phyloP scores from a whole-genome alignment of 2,329 filamentous ascomycete genomes.

The Proliferodiscus dingleyae region DNA sequence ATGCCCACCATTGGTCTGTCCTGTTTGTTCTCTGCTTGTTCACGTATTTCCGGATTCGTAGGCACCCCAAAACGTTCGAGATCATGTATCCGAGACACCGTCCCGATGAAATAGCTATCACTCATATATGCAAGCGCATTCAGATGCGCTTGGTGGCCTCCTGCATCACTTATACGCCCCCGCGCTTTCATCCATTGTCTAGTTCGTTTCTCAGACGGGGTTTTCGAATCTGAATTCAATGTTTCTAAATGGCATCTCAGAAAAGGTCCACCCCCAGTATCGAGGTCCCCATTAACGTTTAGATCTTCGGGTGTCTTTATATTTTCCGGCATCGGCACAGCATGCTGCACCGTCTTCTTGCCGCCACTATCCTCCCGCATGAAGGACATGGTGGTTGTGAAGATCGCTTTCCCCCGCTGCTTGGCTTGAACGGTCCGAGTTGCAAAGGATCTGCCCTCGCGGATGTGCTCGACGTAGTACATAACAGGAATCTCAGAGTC shows the following conservation, averaged over 20 bases:
- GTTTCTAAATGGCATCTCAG: constrained; percentile 52
- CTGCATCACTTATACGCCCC: constrained; percentile 66
- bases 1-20: constrained; percentile 63
- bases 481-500: constrained; percentile 79
- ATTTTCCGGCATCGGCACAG: constrained; percentile 50
- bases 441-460: constrained; percentile 83
- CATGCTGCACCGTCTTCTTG: constrained; percentile 56
- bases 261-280: constrained; percentile 46
- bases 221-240: constrained; percentile 43
- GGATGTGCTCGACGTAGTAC: constrained; percentile 91
- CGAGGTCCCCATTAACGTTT: constrained; percentile 40
- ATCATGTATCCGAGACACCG: constrained; percentile 73
- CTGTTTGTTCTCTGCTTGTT: constrained; percentile 1
- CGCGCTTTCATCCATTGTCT: constrained; percentile 71
- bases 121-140: constrained; percentile 89
- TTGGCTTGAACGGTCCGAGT: constrained; percentile 95
- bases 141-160: constrained; percentile 76
- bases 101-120: constrained; percentile 91
- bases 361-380: constrained; percentile 59
- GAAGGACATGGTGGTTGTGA: constrained; percentile 92
- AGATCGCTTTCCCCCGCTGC: constrained; percentile 84
- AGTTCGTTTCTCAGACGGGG: constrained; percentile 62
- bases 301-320: constrained; percentile 32
- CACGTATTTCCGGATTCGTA: constrained; percentile 11
- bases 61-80: constrained; percentile 68